Base-by-base conservation (phyloP, 257 asterid species). In the Salvia hispanica region DNA sequence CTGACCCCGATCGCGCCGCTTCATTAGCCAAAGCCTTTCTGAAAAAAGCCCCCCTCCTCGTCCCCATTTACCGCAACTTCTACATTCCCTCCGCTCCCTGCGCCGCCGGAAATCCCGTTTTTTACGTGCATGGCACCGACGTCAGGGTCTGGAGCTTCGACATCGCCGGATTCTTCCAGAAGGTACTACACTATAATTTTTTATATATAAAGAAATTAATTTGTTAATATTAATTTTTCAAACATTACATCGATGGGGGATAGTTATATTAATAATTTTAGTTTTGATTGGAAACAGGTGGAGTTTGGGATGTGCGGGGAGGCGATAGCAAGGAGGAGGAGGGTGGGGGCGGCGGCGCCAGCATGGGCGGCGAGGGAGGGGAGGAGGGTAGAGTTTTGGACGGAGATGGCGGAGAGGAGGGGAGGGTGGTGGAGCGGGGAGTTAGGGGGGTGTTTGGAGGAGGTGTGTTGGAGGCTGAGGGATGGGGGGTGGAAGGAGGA, bases 291-390 rank as follows among this genome's bases (percentile, higher is more conserved):
- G 31, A 25, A 25, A 25, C 75, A 66, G 15, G 78, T 77, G 4
- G 95, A 90, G 13, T 80, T 86, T 39, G 56, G 62, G 28, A 45
- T 13, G 59, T 2, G 58, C 9, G 58, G 3, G 54, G 54, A 58
- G 50, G 84, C 65, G n/a, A 58, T 58, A 50, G 6, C 62, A 51
- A 55, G 54, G 70, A 53, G 78, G 76, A 8, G 4, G 58, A 14
- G 14, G 36, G 65, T 74, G 60, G 66, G 72, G 43, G 14, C 36
- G 76, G 50, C 83, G 0, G 80, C 83, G n/a, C 98, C 98, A 18
- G 81, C 95, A 2, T 92, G 98, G 97, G 95, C 96, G n/a, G 98
- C 98, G 15, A 92, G 80, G 60, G 89, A 82, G 80, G 89, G 87
- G 4, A 65, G 95, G 70, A 70, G 76, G 77, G 76, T 92, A 3